Base-by-base conservation (phyloP, 768 basidiomycete species). In the Phylloporus arenicola region DNA sequence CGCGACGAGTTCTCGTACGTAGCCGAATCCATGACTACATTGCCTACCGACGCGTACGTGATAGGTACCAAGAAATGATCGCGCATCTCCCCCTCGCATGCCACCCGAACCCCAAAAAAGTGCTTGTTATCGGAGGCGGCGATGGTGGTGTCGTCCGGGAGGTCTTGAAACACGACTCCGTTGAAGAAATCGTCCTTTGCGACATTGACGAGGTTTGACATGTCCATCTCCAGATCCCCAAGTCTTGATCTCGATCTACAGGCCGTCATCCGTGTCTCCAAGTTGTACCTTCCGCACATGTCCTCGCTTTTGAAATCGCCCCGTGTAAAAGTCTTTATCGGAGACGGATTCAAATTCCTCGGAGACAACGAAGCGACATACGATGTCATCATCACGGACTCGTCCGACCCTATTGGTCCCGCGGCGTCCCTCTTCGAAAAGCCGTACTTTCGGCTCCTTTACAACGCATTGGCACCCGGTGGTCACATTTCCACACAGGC, bases 351-450 rank as follows among this genome's bases (percentile, higher is more conserved):
- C 84, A 89, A 92, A 68, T 98, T 94, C 77, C 83, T 99, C 43
- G 83, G 84, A 12, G 87, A 92, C 45, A 86, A 95, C 71, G 80
- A 86, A 59, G 74, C 82, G 43, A 83, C 83, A 45, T 96, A 95
- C 82, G 95, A 99, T 65, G 91, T 89, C 53, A 98, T 99, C 75
- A 89, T 99, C 73, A 99, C 95, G 55, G 95, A 99, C 69, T 97
- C 94, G 17, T 96, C 93, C 19, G 95, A 98, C 70, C 95, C 95
- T 34, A 92, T 97, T 48, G 95, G 95, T 38, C 95, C 95, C 38
- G 95, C 95, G 40, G 86, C 83, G 40, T 80, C 88, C 20, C 86
- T 98, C 56, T 98, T 99, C 80, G 81, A 98, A 72, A 88, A 93
- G 68, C 89, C 93, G 2, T 99, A 96, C 81, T 99, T 97, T 77